Percentiles rank a stretch among this genome's conserved stretches.
phyloP scores from a whole-genome alignment of 345 rosid genomes.

The Balakata baccata region DNA sequence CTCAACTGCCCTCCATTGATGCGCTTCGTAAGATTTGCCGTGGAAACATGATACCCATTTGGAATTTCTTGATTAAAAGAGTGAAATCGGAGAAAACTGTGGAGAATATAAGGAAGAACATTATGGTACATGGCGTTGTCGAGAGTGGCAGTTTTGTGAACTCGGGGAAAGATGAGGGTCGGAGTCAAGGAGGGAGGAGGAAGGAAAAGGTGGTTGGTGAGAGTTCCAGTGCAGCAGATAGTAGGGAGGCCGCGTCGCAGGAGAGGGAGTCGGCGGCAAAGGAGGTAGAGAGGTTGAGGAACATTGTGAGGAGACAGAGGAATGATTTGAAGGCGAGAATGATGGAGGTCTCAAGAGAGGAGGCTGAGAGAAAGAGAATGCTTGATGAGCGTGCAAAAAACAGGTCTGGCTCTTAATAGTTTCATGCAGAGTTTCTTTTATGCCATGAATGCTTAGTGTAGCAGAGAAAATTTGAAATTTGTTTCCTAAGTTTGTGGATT shows the following conservation, averaged over 20 bases:
- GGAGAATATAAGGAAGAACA: slow-evolving; percentile 70
- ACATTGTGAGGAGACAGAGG: slow-evolving; percentile 66
- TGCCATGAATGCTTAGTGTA: not conserved
- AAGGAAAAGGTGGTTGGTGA: slow-evolving; percentile 46
- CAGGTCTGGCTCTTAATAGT: slow-evolving; percentile 43
- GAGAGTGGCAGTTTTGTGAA: slow-evolving; percentile 29
- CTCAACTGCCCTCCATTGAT: slow-evolving; percentile 63
- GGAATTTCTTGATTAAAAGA: slow-evolving; percentile 62
- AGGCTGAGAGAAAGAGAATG: slow-evolving; percentile 92
- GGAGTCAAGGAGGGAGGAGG: slow-evolving; percentile 50
- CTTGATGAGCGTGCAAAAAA: slow-evolving; percentile 80
- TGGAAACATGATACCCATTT: slow-evolving; percentile 80
- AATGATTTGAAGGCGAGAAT: slow-evolving; percentile 83
- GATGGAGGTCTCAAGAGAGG: slow-evolving; percentile 89
- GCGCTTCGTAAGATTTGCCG: slow-evolving; percentile 69
- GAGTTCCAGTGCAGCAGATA: slow-evolving; percentile 41
- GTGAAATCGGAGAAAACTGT: slow-evolving; percentile 88
- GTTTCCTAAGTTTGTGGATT: not conserved
- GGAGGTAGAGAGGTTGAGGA: slow-evolving; percentile 82
- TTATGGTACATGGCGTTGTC: slow-evolving; percentile 53
- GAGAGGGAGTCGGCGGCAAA: slow-evolving; percentile 71
- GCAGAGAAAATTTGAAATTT: not conserved
- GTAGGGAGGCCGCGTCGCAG: slow-evolving; percentile 59
- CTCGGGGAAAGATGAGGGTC: slow-evolving; percentile 50
- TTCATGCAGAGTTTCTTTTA: not conserved